Base-by-base conservation (phyloP, 1,284 basidiomycete species). In the Stereum hirsutum region DNA sequence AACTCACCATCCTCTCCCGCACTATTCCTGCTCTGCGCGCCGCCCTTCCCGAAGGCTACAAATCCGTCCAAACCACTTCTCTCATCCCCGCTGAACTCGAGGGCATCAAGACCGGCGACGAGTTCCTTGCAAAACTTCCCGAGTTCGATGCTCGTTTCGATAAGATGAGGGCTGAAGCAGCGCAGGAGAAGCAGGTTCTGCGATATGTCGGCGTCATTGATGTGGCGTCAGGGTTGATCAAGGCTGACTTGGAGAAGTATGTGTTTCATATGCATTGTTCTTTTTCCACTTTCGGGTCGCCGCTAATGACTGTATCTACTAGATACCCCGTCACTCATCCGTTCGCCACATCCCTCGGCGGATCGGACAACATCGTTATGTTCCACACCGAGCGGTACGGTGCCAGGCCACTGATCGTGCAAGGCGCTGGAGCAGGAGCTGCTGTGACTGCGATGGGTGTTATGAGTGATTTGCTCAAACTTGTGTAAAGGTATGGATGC, bases 361-460 rank as follows among this genome's bases (percentile, higher is more conserved):
- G 95, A 1, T 93, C 91, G 20, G 96, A 99, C 65, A 99, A 98
- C 64, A 98, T 99, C 58, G 79, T 99, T 59, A 89, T 95, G 68
- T 98, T 98, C 77, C 83, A 89, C 60, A 97, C 95, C 0, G 82
- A 89, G 60, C 74, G 96, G 37, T 93, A 94, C 55, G 81, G 82
- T 19, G 74, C 81, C 6, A 67, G 89, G 43, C 89, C 95, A 1
- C 68, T 99, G 48, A 89, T 97, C 49, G 75, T 99, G 19, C 95
- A 98, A 60, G 95, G 95, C 32, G 83, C 93, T 0, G 95, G 95
- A 10, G 95, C 96, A 0, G 95, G 95, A 17, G 93, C 93, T 2
- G 93, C 89, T 23, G 95, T 99, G 14, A 99, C 95, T 14, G 96
- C 95, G 0, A 98, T 98, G 92, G 95, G 95, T 19, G 93, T 98